Evolutionary conservation across 2,329 filamentous ascomycete species (phyloP), one percentile per base, ranked within the genome.

Genomic region (Clathrospora elynae): DNA sequence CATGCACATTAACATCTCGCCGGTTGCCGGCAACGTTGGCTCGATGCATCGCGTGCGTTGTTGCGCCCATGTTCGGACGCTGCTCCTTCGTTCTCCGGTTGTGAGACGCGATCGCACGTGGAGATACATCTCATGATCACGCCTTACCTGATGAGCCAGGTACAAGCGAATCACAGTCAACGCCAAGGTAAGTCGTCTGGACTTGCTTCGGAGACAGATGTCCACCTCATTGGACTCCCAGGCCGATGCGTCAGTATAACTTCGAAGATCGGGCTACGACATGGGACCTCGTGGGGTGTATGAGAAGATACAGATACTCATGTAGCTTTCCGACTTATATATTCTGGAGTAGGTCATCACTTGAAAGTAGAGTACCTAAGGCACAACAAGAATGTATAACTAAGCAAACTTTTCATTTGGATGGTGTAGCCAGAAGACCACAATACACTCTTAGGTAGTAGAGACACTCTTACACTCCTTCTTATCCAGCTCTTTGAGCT

Each of bases 11-110:
- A 22, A 8, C 18, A 12, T 40, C 41, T 37, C 26, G 37, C 35
- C 34, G 29, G 31, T 35, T 35, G 14, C 35, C 23, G 23, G 20
- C 13, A 28, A 25, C 30, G 6, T 13, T 37, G 32, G 25, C 13
- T 33, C 9, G 14, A 43, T 51, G 49, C 49, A 49, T 25, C 34
- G 23, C 20, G 13, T 51, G 49, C 33, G 20, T 33, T 22, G 14
- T 30, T 42, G 16, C 20, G 25, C 19, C 44, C 44, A 23, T 35
- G n/a, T 51, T 29, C 17, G 35, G 44, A 36, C 20, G 22, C 16
- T 26, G 23, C 13, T n/a, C 17, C 17, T 14, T 20, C 7, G 8
- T 19, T 18, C n/a, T 30, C 9, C 11, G 19, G 10, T 23, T 23
- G n/a, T n/a, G 20, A 23, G 10, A 23, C 20, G 10, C 20, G 20